phyloP scores from a whole-genome alignment of 352 stramenopile genomes.

The Phytophthora pluvialis region DNA sequence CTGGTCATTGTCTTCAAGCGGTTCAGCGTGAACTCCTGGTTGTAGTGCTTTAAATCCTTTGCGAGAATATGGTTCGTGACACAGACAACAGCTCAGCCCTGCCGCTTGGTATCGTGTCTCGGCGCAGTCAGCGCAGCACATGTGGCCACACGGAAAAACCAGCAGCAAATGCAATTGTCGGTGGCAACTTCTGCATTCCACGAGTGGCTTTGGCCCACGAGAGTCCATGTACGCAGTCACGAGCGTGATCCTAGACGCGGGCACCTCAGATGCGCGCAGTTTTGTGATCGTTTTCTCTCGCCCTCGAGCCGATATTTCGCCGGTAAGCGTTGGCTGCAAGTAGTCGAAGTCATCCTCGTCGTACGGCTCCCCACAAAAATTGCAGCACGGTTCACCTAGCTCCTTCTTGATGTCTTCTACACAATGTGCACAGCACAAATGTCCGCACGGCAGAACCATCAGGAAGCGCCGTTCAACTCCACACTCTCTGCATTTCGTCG shows the following conservation, averaged over 20 bases:
- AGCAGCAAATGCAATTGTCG: slow-evolving; percentile 83
- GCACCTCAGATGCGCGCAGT: slow-evolving; percentile 36
- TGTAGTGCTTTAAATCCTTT: slow-evolving; percentile 87
- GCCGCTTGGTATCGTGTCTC: slow-evolving; percentile 55
- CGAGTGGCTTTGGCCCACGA: slow-evolving; percentile 37
- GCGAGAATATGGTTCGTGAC: slow-evolving; percentile 56
- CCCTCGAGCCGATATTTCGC: slow-evolving; percentile 18
- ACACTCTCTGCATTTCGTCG: slow-evolving; percentile 74
- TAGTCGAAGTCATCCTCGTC: slow-evolving; percentile 30
- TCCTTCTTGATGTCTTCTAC: slow-evolving; percentile 56
- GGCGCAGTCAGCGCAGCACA: slow-evolving; percentile 92
- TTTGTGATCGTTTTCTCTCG: slow-evolving; percentile 59
- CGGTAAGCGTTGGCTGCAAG: slow-evolving; percentile 27
- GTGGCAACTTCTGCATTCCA: slow-evolving; percentile 74
- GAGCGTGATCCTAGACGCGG: slow-evolving; percentile 22
- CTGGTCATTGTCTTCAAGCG: slow-evolving; percentile 16
- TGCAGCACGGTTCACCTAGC: slow-evolving; percentile 7
- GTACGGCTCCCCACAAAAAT: slow-evolving; percentile 18
- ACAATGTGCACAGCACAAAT: slow-evolving; percentile 92
- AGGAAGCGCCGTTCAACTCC: slow-evolving; percentile 71
- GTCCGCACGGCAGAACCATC: slow-evolving; percentile 90
- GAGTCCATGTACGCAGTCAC: slow-evolving; percentile 57
- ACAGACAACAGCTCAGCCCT: slow-evolving; percentile 54
- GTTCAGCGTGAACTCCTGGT: slow-evolving; percentile 46
- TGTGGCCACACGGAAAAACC: slow-evolving; percentile 89